A percentile compares a stretch with the other conserved stretches of the same genome.
These are phyloP conservation scores for Kodamaea sagamina DNA, from an alignment of 805 yeast species.

Conservation along the genomic window DNA sequence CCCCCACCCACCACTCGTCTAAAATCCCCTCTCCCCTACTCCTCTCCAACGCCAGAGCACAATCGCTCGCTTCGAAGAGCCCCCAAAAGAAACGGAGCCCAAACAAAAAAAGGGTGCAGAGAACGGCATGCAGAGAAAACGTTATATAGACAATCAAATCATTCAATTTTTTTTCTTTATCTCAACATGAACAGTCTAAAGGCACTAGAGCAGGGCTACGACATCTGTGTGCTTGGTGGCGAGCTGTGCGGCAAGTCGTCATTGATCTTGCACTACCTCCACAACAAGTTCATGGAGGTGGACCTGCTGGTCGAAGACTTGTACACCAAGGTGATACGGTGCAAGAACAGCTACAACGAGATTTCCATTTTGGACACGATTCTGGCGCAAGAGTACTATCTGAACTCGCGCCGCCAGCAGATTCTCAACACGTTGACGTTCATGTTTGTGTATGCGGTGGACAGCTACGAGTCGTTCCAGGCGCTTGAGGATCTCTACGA, in stretches of 20 bases:
- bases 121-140: too few relatives aligned
- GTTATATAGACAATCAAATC: too few relatives aligned
- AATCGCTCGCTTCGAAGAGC: too few relatives aligned
- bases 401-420: constrained; percentile 28
- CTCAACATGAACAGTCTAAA: constrained; percentile 17
- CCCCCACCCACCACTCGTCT: neutral
- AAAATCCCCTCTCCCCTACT: too few relatives aligned
- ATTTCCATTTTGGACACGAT: constrained; percentile 36
- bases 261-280: constrained; percentile 27
- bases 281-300: constrained; percentile 22
- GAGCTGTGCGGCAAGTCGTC: constrained; percentile 28
- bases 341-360: constrained; percentile 23
- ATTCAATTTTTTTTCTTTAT: neutral
- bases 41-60: too few relatives aligned
- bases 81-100: too few relatives aligned
- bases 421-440: constrained; percentile 32
- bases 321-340: constrained; percentile 22
- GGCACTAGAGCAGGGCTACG: constrained; percentile 22
- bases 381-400: constrained; percentile 27
- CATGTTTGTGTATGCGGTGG: constrained; percentile 33
- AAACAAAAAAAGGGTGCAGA: too few relatives aligned
- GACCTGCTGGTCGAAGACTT: constrained; percentile 29
- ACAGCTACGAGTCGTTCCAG: constrained; percentile 28
- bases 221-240: constrained; percentile 33
- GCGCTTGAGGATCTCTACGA: constrained; percentile 31